These are phyloP conservation scores for Pulchroboletus neoregius DNA, from an alignment of 1,284 basidiomycete genomes.

Conservation along the genomic window DNA sequence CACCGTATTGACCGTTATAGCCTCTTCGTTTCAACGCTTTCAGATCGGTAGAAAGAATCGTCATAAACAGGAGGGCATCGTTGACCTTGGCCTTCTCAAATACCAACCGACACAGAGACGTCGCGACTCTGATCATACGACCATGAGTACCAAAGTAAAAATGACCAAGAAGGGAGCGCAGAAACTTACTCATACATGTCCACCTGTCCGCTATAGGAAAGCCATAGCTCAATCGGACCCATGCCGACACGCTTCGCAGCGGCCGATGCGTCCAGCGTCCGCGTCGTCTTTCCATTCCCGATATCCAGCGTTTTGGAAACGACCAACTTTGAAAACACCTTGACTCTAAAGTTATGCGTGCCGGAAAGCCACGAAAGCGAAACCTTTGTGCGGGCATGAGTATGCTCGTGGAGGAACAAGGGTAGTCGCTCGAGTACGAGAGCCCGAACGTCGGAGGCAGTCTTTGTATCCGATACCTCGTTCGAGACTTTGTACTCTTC, in stretches of 20 bases:
- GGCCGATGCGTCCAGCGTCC: constrained; percentile 71
- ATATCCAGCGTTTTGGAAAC: constrained; percentile 59
- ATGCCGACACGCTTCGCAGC: constrained; percentile 56
- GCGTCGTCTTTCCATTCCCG: constrained; percentile 45
- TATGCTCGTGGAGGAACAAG: constrained; percentile 89
- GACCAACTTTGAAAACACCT: constrained; percentile 55
- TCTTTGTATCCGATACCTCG: constrained; percentile 49
- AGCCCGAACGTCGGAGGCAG: constrained; percentile 48
- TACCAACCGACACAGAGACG: constrained; percentile 71
- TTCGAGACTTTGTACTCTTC: constrained; percentile 67
- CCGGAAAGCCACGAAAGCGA: constrained; percentile 74
- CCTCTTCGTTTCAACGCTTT: constrained; percentile 81
- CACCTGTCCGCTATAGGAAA: constrained; percentile 70
- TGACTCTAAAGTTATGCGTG: constrained; percentile 70
- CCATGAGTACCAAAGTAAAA: neutral
- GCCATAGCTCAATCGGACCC: constrained; percentile 71
- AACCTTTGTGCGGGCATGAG: constrained; percentile 64
- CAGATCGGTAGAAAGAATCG: constrained; percentile 88
- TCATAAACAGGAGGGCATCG: constrained; percentile 87
- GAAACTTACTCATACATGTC: constrained; percentile 87
- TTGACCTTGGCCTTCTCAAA: constrained; percentile 75
- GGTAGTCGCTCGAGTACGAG: constrained; percentile 87
- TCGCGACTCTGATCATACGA: constrained; percentile 57
- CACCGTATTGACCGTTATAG: constrained; percentile 60
- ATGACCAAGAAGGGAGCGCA: neutral